A percentile compares a stretch with the other conserved stretches of the same genome.
Evolutionary conservation across 768 basidiomycete genomes (phyloP).

Genomic region (Suillus paluster): DNA sequence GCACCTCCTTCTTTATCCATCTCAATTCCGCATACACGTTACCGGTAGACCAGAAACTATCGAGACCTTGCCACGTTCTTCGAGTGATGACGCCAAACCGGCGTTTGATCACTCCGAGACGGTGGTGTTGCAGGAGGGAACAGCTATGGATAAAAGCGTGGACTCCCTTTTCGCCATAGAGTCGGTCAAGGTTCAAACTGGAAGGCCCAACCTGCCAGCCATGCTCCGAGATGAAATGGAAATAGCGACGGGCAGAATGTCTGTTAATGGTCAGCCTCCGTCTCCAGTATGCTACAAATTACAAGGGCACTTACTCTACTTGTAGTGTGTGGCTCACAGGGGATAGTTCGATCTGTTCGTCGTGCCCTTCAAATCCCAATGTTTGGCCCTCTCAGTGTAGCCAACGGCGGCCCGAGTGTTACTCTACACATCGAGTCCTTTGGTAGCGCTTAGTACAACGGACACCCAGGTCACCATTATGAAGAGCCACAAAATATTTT

Average conservation of each 20-base stretch:
- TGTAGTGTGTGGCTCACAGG: slow-evolving; percentile 50
- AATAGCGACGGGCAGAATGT: slow-evolving; percentile 37
- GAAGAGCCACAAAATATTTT: too few relatives aligned
- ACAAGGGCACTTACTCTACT: neutral
- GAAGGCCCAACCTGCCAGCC: slow-evolving; percentile 45
- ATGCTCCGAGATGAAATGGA: slow-evolving; percentile 42
- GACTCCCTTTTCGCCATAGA: slow-evolving; percentile 1
- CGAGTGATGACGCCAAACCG: neutral
- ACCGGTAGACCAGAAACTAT: slow-evolving; percentile 9
- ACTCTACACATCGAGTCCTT: slow-evolving; percentile 51
- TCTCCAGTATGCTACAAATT: neutral
- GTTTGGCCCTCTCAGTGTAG: slow-evolving; percentile 35
- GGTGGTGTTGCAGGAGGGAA: neutral
- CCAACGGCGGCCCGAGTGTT: slow-evolving; percentile 50
- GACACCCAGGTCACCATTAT: too few relatives aligned
- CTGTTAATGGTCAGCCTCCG: slow-evolving; percentile 45
- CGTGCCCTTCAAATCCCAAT: slow-evolving; percentile 38
- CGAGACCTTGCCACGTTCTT: slow-evolving; percentile 12
- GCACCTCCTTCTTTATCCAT: slow-evolving; percentile 19
- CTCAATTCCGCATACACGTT: slow-evolving; percentile 21
- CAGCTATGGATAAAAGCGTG: slow-evolving; percentile 3
- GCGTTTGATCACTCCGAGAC: slow-evolving; percentile 1
- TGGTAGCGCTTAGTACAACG: slow-evolving; percentile 28
- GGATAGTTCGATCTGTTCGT: slow-evolving; percentile 40
- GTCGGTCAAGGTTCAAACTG: slow-evolving; percentile 32